phyloP scores from a whole-genome alignment of 1,139 yeast genomes.

The Suhomyces ambrosiae region DNA sequence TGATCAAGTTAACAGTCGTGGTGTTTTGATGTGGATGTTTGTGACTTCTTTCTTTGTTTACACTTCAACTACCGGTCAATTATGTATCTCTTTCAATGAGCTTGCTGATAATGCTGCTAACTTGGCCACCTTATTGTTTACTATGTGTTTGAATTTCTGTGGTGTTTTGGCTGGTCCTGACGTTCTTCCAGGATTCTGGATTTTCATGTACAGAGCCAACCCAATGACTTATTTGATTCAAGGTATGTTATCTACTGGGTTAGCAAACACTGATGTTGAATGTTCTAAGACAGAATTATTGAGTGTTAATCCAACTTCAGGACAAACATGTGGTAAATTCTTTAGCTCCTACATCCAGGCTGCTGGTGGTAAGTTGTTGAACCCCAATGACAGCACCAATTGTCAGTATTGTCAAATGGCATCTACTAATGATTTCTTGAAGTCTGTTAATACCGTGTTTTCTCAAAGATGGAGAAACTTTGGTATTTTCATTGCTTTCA shows the following conservation, averaged over 20 bases:
- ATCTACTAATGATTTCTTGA: conserved; percentile 54
- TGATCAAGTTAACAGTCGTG: conserved; percentile 44
- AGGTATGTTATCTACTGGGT: conserved; percentile 54
- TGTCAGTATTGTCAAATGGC: conserved; percentile 57
- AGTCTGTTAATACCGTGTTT: conserved; percentile 42
- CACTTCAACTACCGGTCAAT: conserved; percentile 65
- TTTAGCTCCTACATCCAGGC: conserved; percentile 44
- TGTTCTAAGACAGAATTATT: conserved; percentile 54
- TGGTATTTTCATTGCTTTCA: conserved; percentile 52
- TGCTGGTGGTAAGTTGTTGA: conserved; percentile 54
- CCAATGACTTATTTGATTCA: conserved; percentile 67
- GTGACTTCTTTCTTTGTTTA: conserved; percentile 58
- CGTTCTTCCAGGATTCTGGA: conserved; percentile 52
- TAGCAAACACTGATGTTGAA: conserved; percentile 50
- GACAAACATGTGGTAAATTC: conserved; percentile 56
- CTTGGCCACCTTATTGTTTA: conserved; percentile 60
- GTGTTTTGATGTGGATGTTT: conserved; percentile 68
- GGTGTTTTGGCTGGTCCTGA: conserved; percentile 73
- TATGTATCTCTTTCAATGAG: conserved; percentile 62
- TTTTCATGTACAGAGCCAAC: conserved; percentile 63
- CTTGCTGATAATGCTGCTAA: conserved; percentile 77
- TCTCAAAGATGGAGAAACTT: conserved; percentile 67
- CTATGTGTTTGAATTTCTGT: conserved; percentile 73
- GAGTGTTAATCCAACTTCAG: conserved; percentile 48
- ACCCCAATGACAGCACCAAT: conserved; percentile 41